Base-by-base conservation (phyloP, 768 basidiomycete genomes). In the Boletus sp. region DNA sequence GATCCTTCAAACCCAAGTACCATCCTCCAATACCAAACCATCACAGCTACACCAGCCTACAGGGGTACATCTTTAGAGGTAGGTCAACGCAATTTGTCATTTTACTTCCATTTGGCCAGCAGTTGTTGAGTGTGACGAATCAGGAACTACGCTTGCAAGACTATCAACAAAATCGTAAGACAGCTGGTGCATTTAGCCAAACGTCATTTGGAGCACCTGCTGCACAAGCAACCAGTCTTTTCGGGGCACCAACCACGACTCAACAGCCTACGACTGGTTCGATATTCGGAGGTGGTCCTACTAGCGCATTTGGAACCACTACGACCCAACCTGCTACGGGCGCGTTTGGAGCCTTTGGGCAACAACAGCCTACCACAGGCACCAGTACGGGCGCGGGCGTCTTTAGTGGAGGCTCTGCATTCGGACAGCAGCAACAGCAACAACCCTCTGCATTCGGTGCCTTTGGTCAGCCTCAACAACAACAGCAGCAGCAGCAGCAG, bases 71-170 rank as follows among this genome's bases (percentile, higher is more conserved):
- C 92, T 20, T 82, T 90, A 59, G 92, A 87, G 79, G 90, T 85
- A 61, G 48, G 76, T 47, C 52, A 30, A 52, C 3, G 10, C 28
- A 47, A 14, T 28, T 35, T 4, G 24, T 35, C 6, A 71, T 65
- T 57, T 36, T n/a, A 5, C 24, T 50, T 35, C 39, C 3, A 11
- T 44, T 35, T 11, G 35, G 4, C 20, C 37, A 6, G 20, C 47
- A 40, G 50, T 50, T 44, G 36, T 17, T 62, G 33, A 60, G 5
- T 42, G 15, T 33, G 52, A 54, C 4, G 12, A 41, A 52, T 28
- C 58, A 90, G 88, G 90, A 92, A 79, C 69, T 91, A 37, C 84
- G 89, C 46, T 54, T 81, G 24, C 88, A 91, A 81, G 90, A 92
- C 67, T 91, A 92, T 58, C 71, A 77, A 24, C 87, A 89, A 67